Conservation (phyloP, 306 rosid species). For the Casuarina cunninghamiana region DNA sequence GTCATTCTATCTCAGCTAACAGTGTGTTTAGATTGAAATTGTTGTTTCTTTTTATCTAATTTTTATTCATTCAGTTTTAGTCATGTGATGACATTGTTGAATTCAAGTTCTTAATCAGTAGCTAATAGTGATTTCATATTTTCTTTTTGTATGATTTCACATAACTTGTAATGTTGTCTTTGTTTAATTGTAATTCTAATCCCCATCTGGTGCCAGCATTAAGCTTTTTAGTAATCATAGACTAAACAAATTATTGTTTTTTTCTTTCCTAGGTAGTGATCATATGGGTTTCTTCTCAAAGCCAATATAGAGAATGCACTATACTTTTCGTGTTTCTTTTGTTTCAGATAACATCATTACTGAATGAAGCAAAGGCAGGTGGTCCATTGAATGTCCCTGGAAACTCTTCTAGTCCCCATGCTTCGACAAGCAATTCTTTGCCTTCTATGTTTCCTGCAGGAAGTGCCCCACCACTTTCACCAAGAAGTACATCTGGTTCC, state of each 20-base stretch:
- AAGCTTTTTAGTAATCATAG: neutral
- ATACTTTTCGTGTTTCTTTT: slow-evolving; percentile 15
- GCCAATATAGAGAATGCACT: neutral
- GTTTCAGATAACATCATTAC: slow-evolving; percentile 68
- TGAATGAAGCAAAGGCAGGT: slow-evolving; percentile 89
- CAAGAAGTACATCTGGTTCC: slow-evolving; percentile 90
- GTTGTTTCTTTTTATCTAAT: too few relatives aligned
- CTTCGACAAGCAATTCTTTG: slow-evolving; percentile 62
- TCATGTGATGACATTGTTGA: too few relatives aligned
- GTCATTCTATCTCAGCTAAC: too few relatives aligned
- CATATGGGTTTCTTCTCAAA: slow-evolving; percentile 5
- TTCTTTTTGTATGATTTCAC: neutral
- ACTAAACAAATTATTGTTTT: neutral
- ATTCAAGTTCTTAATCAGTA: neutral
- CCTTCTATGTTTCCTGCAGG: slow-evolving; percentile 99
- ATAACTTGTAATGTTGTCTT: neutral
- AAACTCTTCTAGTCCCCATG: slow-evolving; percentile 91
- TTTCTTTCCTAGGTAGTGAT: slow-evolving; percentile 3
- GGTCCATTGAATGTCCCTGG: slow-evolving; percentile 90
- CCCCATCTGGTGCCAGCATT: too few relatives aligned
- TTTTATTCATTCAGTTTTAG: too few relatives aligned
- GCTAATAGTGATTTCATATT: neutral
- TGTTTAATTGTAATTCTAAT: neutral
- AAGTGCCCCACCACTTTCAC: slow-evolving; percentile 96
- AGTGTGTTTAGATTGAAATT: too few relatives aligned